A percentile compares a stretch with the other conserved stretches of the same genome.
Evolutionary conservation across 148 eudicot genomes (phyloP).

Genomic region (Silene uniflora): DNA sequence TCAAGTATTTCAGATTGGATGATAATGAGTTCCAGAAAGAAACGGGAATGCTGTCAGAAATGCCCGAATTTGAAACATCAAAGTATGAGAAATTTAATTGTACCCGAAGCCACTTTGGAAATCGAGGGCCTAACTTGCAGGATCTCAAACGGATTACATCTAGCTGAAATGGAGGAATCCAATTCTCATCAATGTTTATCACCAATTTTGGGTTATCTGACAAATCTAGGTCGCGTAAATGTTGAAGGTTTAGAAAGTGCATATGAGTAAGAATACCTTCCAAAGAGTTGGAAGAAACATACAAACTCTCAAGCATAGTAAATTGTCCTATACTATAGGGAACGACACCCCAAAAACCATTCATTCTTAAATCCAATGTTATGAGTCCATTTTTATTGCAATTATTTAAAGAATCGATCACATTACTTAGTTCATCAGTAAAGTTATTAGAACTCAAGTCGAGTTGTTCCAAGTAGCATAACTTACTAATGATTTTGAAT

Average conservation of each 20-base stretch:
- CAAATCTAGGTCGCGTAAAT: slow-evolving; percentile 18
- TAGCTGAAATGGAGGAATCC: slow-evolving; percentile 21
- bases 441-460: not conserved
- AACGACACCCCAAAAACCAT: slow-evolving; percentile 22
- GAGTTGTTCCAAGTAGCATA: slow-evolving; percentile 10
- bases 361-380: slow-evolving; percentile 8
- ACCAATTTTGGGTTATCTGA: slow-evolving; percentile 22
- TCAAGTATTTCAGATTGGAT: no score
- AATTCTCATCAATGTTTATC: slow-evolving; percentile 9
- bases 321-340: slow-evolving; percentile 26
- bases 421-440: not conserved
- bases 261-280: slow-evolving; percentile 23
- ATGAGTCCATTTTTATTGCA: not conserved
- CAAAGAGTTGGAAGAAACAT: slow-evolving; percentile 22
- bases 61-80: slow-evolving; percentile 7
- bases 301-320: slow-evolving; percentile 20
- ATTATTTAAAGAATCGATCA: slow-evolving; percentile 8
- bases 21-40: no score
- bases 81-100: not conserved
- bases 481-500: not conserved
- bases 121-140: slow-evolving; percentile 23
- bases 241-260: slow-evolving; percentile 23
- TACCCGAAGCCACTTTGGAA: slow-evolving; percentile 23
- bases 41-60: slow-evolving; percentile 7
- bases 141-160: not conserved